phyloP scores from a whole-genome alignment of 495 filamentous ascomycete species.

The Aspergillus bertholletiae region DNA sequence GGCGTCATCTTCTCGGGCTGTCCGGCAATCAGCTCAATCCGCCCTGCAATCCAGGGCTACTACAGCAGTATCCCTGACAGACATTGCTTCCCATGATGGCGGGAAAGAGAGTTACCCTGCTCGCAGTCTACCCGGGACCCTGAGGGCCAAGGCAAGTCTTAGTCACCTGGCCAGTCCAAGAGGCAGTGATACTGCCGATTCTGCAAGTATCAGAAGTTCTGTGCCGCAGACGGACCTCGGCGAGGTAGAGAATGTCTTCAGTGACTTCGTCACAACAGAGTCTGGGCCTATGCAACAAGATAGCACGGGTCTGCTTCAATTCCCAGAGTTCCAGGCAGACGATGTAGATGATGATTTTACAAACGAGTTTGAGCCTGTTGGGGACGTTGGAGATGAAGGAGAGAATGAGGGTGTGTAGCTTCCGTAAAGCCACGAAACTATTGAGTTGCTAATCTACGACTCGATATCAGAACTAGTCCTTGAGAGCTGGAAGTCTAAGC shows the following conservation, averaged over 20 bases:
- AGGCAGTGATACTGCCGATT: constrained; percentile 69
- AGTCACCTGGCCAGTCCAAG: constrained; percentile 44
- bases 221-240: constrained; percentile 69
- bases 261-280: constrained; percentile 51
- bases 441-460: constrained; percentile 6
- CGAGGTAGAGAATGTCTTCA: constrained; percentile 80
- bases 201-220: constrained; percentile 78
- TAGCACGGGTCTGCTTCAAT: constrained; percentile 34
- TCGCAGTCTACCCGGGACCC: constrained; percentile 31
- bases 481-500: constrained; percentile 74
- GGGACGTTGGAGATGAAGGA: constrained; percentile 56
- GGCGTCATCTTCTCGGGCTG: constrained; percentile 18
- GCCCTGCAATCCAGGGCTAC: constrained; percentile 70
- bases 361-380: constrained; percentile 75
- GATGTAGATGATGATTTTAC: constrained; percentile 60
- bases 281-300: constrained; percentile 19
- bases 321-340: constrained; percentile 52
- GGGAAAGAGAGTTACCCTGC: constrained; percentile 53
- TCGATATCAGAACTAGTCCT: constrained; percentile 56
- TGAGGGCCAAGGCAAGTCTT: constrained; percentile 40
- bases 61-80: constrained; percentile 75
- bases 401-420: constrained; percentile 60
- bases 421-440: neutral
- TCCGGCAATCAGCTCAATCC: constrained; percentile 25
- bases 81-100: constrained; percentile 68